phyloP scores from a whole-genome alignment of 345 rosid genomes.

The Eucalyptus lansdowneana region DNA sequence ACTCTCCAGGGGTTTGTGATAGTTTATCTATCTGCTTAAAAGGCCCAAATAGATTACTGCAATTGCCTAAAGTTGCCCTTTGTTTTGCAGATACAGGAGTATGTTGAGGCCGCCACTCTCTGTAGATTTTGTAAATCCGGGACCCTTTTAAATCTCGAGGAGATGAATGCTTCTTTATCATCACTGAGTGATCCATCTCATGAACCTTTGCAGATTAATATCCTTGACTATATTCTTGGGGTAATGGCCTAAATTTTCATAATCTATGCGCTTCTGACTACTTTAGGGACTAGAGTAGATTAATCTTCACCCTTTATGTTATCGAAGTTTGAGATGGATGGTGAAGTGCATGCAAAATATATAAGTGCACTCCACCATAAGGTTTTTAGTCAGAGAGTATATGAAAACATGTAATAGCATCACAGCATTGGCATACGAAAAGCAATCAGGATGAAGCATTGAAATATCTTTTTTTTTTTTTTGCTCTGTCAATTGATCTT shows the following conservation, averaged over 20 bases:
- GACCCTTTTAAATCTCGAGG: conserved; percentile 53
- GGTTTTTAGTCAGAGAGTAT: neutral
- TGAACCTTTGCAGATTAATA: conserved; percentile 73
- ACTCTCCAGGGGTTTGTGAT: conserved; percentile 78
- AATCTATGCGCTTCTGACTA: neutral
- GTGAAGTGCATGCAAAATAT: neutral
- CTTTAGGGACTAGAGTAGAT: neutral
- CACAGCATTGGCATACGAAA: neutral
- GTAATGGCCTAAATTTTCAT: conserved; percentile 15
- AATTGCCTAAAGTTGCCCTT: neutral
- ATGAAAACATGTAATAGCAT: neutral
- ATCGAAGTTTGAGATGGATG: neutral
- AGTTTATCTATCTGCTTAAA: neutral
- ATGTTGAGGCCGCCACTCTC: conserved; percentile 91
- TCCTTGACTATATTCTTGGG: conserved; percentile 93
- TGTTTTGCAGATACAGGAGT: conserved; percentile 74
- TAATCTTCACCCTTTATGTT: neutral
- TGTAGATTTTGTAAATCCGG: conserved; percentile 72
- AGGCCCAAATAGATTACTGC: neutral
- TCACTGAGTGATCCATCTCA: conserved; percentile 56
- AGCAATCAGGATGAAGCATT: neutral
- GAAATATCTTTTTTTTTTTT: neutral
- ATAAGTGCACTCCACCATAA: neutral
- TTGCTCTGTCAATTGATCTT: neutral
- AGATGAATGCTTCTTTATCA: conserved; percentile 52